Evolutionary conservation across 2,329 filamentous ascomycete genomes (phyloP).

Genomic region (Coniochaeta sp.): DNA sequence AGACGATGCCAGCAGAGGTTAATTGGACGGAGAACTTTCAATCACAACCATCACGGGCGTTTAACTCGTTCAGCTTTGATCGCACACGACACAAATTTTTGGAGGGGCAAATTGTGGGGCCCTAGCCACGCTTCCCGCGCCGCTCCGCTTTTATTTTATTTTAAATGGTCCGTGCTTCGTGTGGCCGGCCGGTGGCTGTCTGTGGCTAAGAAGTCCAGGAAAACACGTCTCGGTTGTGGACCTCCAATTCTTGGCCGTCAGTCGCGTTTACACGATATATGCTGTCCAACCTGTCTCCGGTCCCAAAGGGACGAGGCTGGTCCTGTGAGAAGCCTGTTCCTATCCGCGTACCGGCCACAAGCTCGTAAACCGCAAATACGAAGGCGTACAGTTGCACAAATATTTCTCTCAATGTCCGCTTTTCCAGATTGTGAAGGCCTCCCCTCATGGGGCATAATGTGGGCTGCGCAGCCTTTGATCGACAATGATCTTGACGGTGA

Average conservation of each 20-base stretch:
- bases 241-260: too few species aligned
- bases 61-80: neutral
- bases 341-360: neutral
- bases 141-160: neutral
- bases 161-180: neutral
- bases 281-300: neutral
- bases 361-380: neutral
- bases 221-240: too few species aligned
- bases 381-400: neutral
- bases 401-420: neutral
- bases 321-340: neutral
- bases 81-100: neutral
- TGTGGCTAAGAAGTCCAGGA: too few species aligned
- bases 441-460: neutral
- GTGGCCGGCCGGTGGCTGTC: neutral
- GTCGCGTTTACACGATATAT: neutral
- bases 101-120: neutral
- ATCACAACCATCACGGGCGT: neutral
- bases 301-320: neutral
- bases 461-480: neutral
- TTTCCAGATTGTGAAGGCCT: neutral
- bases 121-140: neutral
- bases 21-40: neutral
- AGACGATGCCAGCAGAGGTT: neutral
- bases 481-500: neutral